Conservation (phyloP, 108 stramenopile genomes). For the Chaetoceros muelleri region DNA sequence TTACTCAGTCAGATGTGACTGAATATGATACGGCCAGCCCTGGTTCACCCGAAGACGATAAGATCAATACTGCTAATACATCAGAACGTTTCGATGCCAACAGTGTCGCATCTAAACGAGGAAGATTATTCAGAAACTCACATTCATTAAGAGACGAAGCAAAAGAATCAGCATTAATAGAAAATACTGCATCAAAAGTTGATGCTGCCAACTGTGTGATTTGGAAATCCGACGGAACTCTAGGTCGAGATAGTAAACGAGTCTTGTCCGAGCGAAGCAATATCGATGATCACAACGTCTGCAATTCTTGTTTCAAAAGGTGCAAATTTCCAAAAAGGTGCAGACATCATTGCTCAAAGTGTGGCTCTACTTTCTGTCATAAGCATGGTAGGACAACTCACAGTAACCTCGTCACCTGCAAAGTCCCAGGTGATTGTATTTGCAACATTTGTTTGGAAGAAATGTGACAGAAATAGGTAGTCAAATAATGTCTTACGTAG, state of each 20-base stretch:
- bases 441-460: background rate
- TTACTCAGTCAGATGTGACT: background rate
- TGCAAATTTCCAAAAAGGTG: conserved; percentile 33
- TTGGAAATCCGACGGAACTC: background rate
- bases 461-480: too few relatives aligned
- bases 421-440: background rate
- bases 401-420: background rate
- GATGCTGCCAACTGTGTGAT: background rate
- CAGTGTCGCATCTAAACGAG: background rate
- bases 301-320: conserved; percentile 32
- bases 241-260: background rate
- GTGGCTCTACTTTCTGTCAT: conserved; percentile 44
- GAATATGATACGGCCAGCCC: background rate
- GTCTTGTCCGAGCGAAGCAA: background rate
- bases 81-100: too few relatives aligned
- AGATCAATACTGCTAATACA: too few relatives aligned
- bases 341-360: conserved; percentile 38
- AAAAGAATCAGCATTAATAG: background rate
- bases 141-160: conserved; percentile 7
- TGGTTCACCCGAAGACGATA: background rate
- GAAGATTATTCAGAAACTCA: conserved; percentile 2
- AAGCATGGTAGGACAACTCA: conserved; percentile 32
- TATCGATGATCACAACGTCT: conserved; percentile 21
- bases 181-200: background rate
- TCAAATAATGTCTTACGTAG: too few relatives aligned